Evolutionary conservation across 2,329 filamentous ascomycete genomes (phyloP), one percentile per base, ranked within the genome.

Genomic region (Exophiala lecanii-corni): DNA sequence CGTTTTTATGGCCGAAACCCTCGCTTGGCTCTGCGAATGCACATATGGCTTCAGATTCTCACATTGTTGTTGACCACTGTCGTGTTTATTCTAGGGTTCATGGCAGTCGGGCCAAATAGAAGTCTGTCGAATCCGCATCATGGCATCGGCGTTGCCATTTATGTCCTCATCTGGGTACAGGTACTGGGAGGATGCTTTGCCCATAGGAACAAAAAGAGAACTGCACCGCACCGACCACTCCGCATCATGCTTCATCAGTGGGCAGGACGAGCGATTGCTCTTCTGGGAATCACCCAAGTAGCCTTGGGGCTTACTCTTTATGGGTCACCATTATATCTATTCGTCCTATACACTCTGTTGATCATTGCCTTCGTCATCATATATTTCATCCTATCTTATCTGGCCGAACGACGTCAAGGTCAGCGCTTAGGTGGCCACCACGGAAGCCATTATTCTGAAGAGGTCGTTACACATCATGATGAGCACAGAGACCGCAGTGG

Each of bases 281-380:
- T 97, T 13, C 71, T 98, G 3, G 92, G 87, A 1, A 81, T 97
- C 53, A 76, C 82, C 3, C 92, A 98, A 61, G 79, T 98, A 9
- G 85, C 92, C 0, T 73, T 98, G 1, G 92, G 92, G 0, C 72
- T 98, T 35, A 89, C 89, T 0, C 73, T 98, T 1, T 98, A 96
- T 58, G 92, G 92, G 4, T 95, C 89, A 20, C 91, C 92, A 4
- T 80, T 84, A 57, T 78, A 76, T 26, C 74, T 89, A 3, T 98
- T 97, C 62, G 81, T 98, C 39, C 71, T 97, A 3, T 98, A 85
- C 59, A 76, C 89, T 0, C 51, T 97, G 1, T 91, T 84, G 72
- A 83, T 84, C 62, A 78, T 79, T 19, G 73, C 85, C 13, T 68
- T 96, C 23, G 55, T 96, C 12, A 57, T 89, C 2, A 52, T 80